phyloP scores from a whole-genome alignment of 2,329 filamentous ascomycete species.

The Fusarium transvaalense region DNA sequence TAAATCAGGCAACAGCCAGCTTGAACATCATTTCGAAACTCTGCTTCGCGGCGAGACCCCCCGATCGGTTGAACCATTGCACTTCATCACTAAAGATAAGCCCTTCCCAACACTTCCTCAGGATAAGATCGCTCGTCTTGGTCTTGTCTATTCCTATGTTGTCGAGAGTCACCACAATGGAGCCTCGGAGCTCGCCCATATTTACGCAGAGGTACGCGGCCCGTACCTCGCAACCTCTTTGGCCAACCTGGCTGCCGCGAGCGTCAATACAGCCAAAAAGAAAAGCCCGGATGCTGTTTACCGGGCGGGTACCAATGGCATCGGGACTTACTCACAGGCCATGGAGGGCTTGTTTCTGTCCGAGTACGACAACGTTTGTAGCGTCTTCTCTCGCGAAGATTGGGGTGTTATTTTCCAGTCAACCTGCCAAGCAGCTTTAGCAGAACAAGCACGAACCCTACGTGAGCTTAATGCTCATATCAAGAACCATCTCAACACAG shows the following conservation, averaged over 20 bases:
- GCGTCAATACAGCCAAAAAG: constrained; percentile 84
- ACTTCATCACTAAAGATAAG: constrained; percentile 90
- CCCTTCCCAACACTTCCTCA: constrained; percentile 85
- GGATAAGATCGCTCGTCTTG: constrained; percentile 80
- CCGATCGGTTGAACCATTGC: constrained; percentile 85
- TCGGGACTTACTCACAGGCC: constrained; percentile 87
- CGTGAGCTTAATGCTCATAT: constrained; percentile 92
- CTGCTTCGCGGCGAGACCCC: constrained; percentile 81
- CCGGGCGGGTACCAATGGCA: constrained; percentile 88
- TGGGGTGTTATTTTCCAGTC: constrained; percentile 83
- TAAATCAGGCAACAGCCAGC: constrained; percentile 81
- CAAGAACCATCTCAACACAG: constrained; percentile 84
- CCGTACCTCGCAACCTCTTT: constrained; percentile 87
- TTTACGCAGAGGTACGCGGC: constrained; percentile 88
- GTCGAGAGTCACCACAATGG: constrained; percentile 67
- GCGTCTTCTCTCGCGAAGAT: constrained; percentile 86
- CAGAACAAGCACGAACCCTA: constrained; percentile 86
- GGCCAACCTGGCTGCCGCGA: constrained; percentile 88
- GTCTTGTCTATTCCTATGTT: constrained; percentile 84
- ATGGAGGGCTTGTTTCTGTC: constrained; percentile 89
- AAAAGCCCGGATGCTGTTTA: constrained; percentile 87
- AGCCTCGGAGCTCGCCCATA: constrained; percentile 74
- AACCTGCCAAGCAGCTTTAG: constrained; percentile 81
- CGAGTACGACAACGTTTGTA: constrained; percentile 91
- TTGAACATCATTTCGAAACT: constrained; percentile 86